These are phyloP conservation scores for Sugiyamaella castrensis DNA, from an alignment of 1,139 yeast genomes.

Conservation along the genomic window DNA sequence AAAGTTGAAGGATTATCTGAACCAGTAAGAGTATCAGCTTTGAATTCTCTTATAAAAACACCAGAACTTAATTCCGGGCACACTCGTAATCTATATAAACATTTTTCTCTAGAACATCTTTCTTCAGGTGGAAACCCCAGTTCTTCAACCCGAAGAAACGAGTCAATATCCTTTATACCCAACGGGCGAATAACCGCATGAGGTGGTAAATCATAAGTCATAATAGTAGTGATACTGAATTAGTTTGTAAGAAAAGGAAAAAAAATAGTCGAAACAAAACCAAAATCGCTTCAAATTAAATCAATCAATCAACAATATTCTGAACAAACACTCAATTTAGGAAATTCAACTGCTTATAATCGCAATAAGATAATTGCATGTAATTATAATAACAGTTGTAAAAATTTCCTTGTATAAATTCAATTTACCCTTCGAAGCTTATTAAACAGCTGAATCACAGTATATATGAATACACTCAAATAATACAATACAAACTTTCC, in stretches of 20 bases:
- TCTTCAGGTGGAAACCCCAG: conserved; percentile 66
- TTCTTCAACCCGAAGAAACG: conserved; percentile 60
- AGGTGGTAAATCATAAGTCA: conserved; percentile 44
- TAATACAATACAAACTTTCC: too few relatives aligned
- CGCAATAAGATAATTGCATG: too few relatives aligned
- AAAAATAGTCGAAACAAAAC: neutral
- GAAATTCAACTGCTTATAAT: too few relatives aligned
- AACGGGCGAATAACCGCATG: conserved; percentile 83
- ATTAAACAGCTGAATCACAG: too few relatives aligned
- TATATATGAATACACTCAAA: too few relatives aligned
- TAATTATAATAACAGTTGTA: too few relatives aligned
- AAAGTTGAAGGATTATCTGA: neutral
- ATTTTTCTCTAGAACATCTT: conserved; percentile 59
- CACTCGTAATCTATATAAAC: conserved; percentile 64
- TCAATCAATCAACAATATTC: too few relatives aligned
- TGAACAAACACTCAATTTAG: too few relatives aligned
- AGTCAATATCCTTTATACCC: conserved; percentile 62
- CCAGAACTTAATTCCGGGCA: conserved; percentile 95
- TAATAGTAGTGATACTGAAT: too few relatives aligned
- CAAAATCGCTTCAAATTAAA: neutral
- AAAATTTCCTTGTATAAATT: too few relatives aligned
- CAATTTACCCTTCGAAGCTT: too few relatives aligned
- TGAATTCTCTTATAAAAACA: conserved; percentile 69
- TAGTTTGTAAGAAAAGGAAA: neutral
- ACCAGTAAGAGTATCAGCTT: conserved; percentile 5